Evolutionary conservation across 129 eudicot species (phyloP).

Genomic region (Chrysanthemum makinoi): DNA sequence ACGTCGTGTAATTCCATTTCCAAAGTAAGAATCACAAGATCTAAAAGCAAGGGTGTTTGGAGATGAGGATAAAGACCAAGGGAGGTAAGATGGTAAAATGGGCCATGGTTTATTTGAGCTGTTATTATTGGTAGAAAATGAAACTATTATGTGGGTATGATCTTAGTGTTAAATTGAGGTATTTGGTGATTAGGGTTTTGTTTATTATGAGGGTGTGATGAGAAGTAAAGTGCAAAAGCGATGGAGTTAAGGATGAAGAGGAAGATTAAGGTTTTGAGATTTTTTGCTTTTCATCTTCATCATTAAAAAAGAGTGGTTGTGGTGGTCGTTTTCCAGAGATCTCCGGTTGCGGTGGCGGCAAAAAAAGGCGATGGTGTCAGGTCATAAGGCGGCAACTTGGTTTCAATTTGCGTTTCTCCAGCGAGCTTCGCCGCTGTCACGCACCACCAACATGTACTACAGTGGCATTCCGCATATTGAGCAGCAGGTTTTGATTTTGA

Average conservation of each 20-base stretch:
- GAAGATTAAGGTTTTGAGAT: constrained; percentile 45
- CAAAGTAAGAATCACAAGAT: constrained; percentile 88
- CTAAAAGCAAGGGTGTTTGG: constrained; percentile 17
- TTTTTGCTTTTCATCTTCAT: constrained; percentile 43
- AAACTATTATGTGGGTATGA: constrained; percentile 2
- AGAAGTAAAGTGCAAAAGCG: constrained; percentile 59
- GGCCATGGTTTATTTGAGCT: constrained; percentile 96
- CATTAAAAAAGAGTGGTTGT: no score
- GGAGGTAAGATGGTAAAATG: constrained; percentile 80
- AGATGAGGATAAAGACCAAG: constrained; percentile 65
- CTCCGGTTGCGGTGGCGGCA: no score
- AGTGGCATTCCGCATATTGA: no score
- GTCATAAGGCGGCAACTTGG: no score
- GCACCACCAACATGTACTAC: no score
- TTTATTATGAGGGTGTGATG: constrained; percentile 15
- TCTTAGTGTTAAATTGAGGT: neutral
- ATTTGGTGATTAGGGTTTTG: neutral
- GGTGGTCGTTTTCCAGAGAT: no score
- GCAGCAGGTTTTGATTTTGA: no score
- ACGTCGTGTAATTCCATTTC: constrained; percentile 39
- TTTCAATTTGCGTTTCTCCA: no score
- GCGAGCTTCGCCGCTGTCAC: no score
- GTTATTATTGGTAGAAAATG: neutral
- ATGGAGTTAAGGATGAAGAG: constrained; percentile 65
- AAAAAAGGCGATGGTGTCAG: no score